Evolutionary conservation across 2,329 filamentous ascomycete species (phyloP).

Genomic region (Didymella pomorum): DNA sequence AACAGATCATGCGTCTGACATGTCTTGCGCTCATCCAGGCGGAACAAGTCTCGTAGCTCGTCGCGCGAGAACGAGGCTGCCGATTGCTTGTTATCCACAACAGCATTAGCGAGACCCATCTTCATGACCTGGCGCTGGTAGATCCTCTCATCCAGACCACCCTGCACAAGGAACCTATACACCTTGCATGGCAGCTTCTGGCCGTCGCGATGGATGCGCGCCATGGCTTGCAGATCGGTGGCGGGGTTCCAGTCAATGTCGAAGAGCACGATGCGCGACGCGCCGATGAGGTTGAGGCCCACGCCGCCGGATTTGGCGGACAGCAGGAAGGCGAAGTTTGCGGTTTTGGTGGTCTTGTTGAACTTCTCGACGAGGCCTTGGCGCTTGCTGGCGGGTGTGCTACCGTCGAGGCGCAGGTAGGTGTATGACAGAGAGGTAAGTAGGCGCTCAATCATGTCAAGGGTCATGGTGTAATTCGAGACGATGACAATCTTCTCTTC

Average conservation of each 20-base stretch:
- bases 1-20: conserved; percentile 75
- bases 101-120: conserved; percentile 72
- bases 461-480: conserved; percentile 78
- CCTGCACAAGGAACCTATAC: conserved; percentile 73
- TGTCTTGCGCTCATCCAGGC: conserved; percentile 65
- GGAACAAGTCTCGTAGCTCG: conserved; percentile 72
- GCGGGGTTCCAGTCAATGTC: conserved; percentile 81
- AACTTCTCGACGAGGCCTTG: conserved; percentile 75
- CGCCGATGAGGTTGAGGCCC: conserved; percentile 75
- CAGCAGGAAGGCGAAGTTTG: conserved; percentile 73
- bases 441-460: conserved; percentile 70
- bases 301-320: conserved; percentile 76
- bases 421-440: conserved; percentile 67
- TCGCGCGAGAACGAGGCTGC: conserved; percentile 70
- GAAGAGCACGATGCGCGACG: conserved; percentile 73
- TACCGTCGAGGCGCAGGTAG: conserved; percentile 74
- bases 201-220: conserved; percentile 75
- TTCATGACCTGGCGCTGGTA: conserved; percentile 77
- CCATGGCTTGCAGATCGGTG: conserved; percentile 77
- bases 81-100: conserved; percentile 71
- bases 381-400: conserved; percentile 68
- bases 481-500: conserved; percentile 76
- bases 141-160: conserved; percentile 77
- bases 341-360: conserved; percentile 65
- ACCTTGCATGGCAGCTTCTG: conserved; percentile 73